Percentiles rank a stretch among this genome's conserved stretches.
Evolutionary conservation across 805 yeast genomes (phyloP).

Genomic region (Candida sakaeoensis): DNA sequence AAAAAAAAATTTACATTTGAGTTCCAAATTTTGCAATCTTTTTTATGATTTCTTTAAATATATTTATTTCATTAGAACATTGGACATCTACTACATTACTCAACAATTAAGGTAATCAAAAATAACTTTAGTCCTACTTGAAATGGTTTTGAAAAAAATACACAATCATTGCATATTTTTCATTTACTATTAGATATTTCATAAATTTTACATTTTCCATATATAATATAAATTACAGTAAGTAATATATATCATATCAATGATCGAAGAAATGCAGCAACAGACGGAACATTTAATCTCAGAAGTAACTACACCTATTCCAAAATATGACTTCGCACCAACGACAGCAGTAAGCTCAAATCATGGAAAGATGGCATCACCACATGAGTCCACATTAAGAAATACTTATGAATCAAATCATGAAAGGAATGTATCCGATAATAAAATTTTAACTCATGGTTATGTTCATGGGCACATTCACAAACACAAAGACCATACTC

Average conservation of each 20-base stretch:
- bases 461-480: constrained; percentile 68
- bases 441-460: constrained; percentile 36
- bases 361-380: background rate
- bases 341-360: background rate
- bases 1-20: too few relatives aligned
- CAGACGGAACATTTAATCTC: too few relatives aligned
- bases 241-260: too few relatives aligned
- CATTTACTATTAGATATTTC: background rate
- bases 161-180: background rate
- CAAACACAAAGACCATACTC: constrained; percentile 56
- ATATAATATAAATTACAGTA: too few relatives aligned
- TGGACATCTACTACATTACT: too few relatives aligned
- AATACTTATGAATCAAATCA: background rate
- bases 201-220: too few relatives aligned
- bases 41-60: background rate
- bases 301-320: too few relatives aligned
- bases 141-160: background rate
- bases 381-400: background rate
- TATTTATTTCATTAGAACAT: too few relatives aligned
- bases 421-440: background rate
- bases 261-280: too few relatives aligned
- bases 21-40: background rate
- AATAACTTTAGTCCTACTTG: background rate
- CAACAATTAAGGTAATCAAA: too few relatives aligned
- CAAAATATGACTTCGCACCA: background rate